Evolutionary conservation across 1,139 yeast species (phyloP), one percentile per base, ranked within the genome.

Genomic region (Blastobotrys buckinghamii): DNA sequence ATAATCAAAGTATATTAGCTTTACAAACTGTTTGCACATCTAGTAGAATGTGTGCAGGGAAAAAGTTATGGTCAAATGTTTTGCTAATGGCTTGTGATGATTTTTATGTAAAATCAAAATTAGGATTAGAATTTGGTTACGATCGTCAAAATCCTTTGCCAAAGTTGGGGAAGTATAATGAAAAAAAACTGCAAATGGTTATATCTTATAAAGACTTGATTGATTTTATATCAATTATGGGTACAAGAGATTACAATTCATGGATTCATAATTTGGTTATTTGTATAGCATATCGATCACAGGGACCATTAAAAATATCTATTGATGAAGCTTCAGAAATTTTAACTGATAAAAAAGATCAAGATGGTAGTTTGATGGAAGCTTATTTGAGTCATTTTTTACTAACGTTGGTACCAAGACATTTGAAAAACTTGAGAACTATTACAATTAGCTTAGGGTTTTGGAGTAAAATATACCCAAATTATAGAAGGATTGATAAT

Each of bases 251-350:
- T 24, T 32, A 22, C 32, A 29, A 33, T 4, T 30, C 2, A 12
- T 43, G 47, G 47, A 40, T 45, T 13, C 44, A 45, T 15, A 36
- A 30, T 16, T n/a, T 41, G 20, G 36, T 35, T 29, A 40, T 40
- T 13, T 45, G 48, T 26, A 35, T 45, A n/a, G 48, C 39, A 10
- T 45, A 40, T 33, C 27, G 42, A 7, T 45, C 48, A 4, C 41
- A 33, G 1, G 48, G 48, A 6, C 48, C 45, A 16, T 16, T 16
- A 7, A 36, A 41, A 10, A 17, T 36, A 27, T 19, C 19, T 8
- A 12, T 22, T 9, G 15, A 35, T 13, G 40, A n/a, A 15, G 42
- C 30, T 5, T 32, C 15, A 16, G 26, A 22, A 29, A 26, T 26
- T 6, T 22, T n/a, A 20, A 6, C 27, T n/a, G 32, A 39, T 17